Evolutionary conservation across 257 asterid species (phyloP).

Genomic region (Verbascum thapsus): DNA sequence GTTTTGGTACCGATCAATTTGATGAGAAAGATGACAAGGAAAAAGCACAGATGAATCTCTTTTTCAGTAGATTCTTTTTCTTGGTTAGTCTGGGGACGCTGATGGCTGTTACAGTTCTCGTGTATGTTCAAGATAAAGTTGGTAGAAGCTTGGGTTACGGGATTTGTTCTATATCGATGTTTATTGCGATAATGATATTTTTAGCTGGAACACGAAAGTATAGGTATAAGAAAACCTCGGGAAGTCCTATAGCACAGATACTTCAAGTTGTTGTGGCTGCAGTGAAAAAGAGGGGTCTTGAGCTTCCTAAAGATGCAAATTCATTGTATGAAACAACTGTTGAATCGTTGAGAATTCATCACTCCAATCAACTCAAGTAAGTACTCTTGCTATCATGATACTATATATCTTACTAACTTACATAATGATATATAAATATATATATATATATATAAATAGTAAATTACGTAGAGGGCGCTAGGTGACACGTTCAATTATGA

Average conservation of each 20-base stretch:
- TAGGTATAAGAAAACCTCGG: conserved; percentile 41
- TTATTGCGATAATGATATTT: conserved; percentile 39
- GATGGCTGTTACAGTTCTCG: conserved; percentile 47
- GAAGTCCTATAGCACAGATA: conserved; percentile 43
- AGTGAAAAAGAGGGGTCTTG: conserved; percentile 38
- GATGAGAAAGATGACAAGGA: conserved; percentile 42
- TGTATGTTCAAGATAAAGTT: conserved; percentile 45
- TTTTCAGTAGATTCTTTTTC: conserved; percentile 52
- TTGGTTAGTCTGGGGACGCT: conserved; percentile 44
- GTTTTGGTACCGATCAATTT: conserved; percentile 49
- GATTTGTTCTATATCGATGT: conserved; percentile 44
- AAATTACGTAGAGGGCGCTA: too few species aligned
- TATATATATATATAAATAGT: too few species aligned
- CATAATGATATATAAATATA: too few species aligned
- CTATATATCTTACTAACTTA: background rate
- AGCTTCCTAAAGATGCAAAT: conserved; percentile 27
- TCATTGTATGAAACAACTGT: conserved; percentile 33
- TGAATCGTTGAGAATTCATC: conserved; percentile 34
- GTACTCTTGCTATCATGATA: background rate
- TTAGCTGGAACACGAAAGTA: conserved; percentile 37
- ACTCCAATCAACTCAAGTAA: conserved; percentile 38
- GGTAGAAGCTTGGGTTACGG: conserved; percentile 48
- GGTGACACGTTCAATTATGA: too few species aligned
- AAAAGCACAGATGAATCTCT: conserved; percentile 36
- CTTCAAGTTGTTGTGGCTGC: conserved; percentile 41